Conservation (phyloP, 768 basidiomycete genomes). For the Scleroderma citrinum region DNA sequence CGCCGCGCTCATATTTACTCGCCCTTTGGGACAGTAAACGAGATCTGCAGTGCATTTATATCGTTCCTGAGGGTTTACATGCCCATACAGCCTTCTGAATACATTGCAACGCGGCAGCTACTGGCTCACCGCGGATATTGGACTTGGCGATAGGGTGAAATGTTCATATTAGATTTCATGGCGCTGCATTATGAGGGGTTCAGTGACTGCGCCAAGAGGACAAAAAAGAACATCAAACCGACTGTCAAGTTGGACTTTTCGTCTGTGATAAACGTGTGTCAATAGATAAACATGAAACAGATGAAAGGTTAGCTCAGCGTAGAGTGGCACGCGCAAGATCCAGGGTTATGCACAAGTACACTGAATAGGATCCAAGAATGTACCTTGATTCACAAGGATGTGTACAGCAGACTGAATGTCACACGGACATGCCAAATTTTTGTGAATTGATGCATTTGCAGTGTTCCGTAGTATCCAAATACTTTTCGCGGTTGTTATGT, state of each 20-base stretch:
- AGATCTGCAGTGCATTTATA: no score
- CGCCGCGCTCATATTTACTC: no score
- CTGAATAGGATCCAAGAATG: no score
- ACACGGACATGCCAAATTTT: background rate
- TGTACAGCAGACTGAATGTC: background rate
- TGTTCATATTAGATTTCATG: constrained; percentile 73
- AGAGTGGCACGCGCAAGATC: constrained; percentile 88
- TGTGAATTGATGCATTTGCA: no score
- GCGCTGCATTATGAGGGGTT: constrained; percentile 84
- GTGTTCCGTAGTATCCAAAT: no score
- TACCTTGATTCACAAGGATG: no score
- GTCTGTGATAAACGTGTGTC: constrained; percentile 41
- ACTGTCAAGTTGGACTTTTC: constrained; percentile 54
- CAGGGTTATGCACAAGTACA: constrained; percentile 81
- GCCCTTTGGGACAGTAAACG: no score
- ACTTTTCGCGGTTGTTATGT: no score
- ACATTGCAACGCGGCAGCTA: constrained; percentile 73
- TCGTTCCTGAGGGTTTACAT: constrained; percentile 13
- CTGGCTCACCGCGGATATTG: constrained; percentile 83
- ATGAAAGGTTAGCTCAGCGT: constrained; percentile 94
- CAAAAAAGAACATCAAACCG: constrained; percentile 83
- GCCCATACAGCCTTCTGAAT: constrained; percentile 50
- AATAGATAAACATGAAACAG: constrained; percentile 47
- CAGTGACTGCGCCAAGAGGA: constrained; percentile 79
- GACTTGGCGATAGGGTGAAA: constrained; percentile 80